Evolutionary conservation across 257 asterid species (phyloP).

Genomic region (Asclepias syriaca): DNA sequence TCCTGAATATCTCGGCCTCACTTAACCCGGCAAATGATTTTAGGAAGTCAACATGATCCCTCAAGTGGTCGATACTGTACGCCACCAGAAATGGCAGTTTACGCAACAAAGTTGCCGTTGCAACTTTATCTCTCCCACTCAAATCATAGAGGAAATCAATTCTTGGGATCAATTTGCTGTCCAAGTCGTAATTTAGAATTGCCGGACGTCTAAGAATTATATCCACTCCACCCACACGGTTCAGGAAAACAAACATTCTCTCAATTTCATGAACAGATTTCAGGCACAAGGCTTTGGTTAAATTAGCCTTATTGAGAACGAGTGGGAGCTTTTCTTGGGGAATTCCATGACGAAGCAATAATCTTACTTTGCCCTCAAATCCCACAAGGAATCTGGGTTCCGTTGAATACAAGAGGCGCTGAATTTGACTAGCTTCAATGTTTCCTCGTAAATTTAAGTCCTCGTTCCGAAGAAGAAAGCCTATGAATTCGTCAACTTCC

Average conservation of each 20-base stretch:
- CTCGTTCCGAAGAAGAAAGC: conserved; percentile 29
- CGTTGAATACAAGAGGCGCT: conserved; percentile 45
- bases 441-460: conserved; percentile 44
- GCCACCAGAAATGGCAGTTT: conserved; percentile 71
- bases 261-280: conserved; percentile 56
- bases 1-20: conserved; percentile 58
- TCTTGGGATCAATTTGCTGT: conserved; percentile 68
- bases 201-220: conserved; percentile 76
- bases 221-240: conserved; percentile 59
- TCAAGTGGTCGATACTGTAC: conserved; percentile 64
- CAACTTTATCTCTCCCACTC: conserved; percentile 56
- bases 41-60: conserved; percentile 72
- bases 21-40: conserved; percentile 65
- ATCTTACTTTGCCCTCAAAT: conserved; percentile 52
- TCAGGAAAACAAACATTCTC: conserved; percentile 53
- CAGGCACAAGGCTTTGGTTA: conserved; percentile 58
- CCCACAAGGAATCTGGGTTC: conserved; percentile 49
- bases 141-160: conserved; percentile 56
- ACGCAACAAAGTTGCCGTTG: conserved; percentile 45
- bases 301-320: conserved; percentile 61
- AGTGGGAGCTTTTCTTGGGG: conserved; percentile 54
- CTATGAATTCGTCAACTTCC: conserved; percentile 38
- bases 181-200: conserved; percentile 57
- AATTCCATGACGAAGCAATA: conserved; percentile 50
- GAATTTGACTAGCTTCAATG: conserved; percentile 48